Conservation (phyloP, 2,329 filamentous ascomycete species). For the Venturia carpophila region DNA sequence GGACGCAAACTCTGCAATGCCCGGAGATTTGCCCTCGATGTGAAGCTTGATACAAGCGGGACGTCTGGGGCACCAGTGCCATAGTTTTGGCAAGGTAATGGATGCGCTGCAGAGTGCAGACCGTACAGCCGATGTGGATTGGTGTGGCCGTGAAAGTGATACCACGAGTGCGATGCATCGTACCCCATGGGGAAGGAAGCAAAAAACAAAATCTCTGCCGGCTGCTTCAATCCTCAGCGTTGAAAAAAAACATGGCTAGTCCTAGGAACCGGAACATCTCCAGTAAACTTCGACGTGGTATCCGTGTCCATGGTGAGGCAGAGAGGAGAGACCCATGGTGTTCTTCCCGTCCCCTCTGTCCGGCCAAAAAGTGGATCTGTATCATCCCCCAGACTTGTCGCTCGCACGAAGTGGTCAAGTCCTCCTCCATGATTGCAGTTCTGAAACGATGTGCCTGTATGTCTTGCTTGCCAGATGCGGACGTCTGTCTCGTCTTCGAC, state of each 20-base stretch:
- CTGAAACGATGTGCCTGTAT: background rate
- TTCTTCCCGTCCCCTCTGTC: conserved; percentile 2
- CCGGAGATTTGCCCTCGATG: background rate
- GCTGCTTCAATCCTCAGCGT: background rate
- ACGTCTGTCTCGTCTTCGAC: background rate
- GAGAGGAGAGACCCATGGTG: background rate
- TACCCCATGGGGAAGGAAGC: conserved; percentile 3
- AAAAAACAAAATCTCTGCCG: background rate
- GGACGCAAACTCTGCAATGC: background rate
- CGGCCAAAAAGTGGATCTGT: background rate
- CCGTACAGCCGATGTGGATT: background rate
- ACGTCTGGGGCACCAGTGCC: background rate
- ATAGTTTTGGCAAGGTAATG: background rate
- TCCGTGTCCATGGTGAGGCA: background rate
- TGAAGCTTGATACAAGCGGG: background rate
- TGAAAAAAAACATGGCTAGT: background rate
- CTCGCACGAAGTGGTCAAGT: background rate
- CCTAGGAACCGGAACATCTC: background rate
- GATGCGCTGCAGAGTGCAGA: background rate
- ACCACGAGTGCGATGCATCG: background rate
- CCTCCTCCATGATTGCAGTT: background rate
- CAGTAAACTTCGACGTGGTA: background rate
- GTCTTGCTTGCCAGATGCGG: background rate
- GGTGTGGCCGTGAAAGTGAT: background rate
- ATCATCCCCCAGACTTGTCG: background rate